These are phyloP conservation scores for Eucalyptus curtisii DNA, from an alignment of 345 rosid genomes.

Conservation along the genomic window DNA sequence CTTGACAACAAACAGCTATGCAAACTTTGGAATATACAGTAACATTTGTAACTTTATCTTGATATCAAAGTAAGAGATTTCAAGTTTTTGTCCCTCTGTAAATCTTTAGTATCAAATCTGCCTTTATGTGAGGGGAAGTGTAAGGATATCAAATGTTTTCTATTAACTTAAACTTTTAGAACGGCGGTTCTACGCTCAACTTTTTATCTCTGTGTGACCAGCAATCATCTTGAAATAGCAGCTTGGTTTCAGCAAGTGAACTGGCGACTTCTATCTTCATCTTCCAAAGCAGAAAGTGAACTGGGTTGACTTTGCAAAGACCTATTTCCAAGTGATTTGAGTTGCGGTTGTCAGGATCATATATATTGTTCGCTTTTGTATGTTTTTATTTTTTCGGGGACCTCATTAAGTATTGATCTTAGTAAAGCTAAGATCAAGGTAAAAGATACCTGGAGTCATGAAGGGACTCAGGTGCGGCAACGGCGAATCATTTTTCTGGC, in stretches of 20 bases:
- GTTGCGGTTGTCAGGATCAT: background rate
- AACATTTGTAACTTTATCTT: background rate
- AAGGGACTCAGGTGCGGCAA: background rate
- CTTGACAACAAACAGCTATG: background rate
- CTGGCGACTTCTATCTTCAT: background rate
- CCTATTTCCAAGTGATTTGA: background rate
- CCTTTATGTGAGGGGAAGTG: background rate
- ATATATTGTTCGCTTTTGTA: background rate
- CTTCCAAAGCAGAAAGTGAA: background rate
- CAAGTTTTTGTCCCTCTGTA: background rate
- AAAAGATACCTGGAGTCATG: background rate
- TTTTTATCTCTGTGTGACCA: background rate
- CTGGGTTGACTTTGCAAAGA: background rate
- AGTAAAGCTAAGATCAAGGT: background rate
- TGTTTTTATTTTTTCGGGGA: background rate
- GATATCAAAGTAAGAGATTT: background rate
- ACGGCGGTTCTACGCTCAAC: background rate
- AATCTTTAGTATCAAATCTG: background rate
- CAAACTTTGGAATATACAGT: background rate
- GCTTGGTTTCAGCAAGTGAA: background rate
- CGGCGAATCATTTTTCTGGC: background rate
- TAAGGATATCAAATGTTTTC: background rate
- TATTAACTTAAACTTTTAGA: background rate
- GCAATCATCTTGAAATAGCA: background rate
- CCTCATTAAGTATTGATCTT: background rate